phyloP scores from a whole-genome alignment of 208 protist species.

The Acanthamoeba lenticulata region DNA sequence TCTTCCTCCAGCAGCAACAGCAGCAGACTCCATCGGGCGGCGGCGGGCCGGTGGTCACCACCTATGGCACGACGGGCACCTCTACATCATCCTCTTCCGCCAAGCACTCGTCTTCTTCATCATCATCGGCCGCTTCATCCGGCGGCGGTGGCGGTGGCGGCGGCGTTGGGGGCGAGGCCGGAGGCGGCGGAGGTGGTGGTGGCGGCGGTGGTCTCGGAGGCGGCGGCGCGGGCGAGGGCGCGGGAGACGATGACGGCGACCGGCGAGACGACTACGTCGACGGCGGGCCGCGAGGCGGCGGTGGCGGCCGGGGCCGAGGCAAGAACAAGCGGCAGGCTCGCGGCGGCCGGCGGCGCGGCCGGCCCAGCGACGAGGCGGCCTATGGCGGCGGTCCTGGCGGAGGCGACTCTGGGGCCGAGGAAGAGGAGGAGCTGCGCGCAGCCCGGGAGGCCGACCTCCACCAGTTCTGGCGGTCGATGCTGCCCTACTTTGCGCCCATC shows the following conservation, averaged over 20 bases:
- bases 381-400: not conserved
- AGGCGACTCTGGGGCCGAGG: not conserved
- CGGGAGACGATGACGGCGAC: slow-evolving; percentile 9
- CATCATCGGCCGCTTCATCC: not conserved
- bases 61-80: not conserved
- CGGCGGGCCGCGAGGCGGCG: not conserved
- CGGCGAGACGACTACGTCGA: not conserved
- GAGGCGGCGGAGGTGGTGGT: not conserved
- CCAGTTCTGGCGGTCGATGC: slow-evolving; percentile 14
- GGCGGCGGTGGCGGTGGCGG: not conserved
- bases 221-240: not conserved
- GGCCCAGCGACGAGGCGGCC: not conserved
- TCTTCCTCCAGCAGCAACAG: no score
- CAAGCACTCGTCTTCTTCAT: not conserved
- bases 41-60: not conserved
- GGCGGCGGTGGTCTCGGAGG: not conserved
- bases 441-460: slow-evolving; percentile 14
- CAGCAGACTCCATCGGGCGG: not conserved
- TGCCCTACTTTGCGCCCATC: slow-evolving; percentile 54
- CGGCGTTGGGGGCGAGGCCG: not conserved
- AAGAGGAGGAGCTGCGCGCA: slow-evolving; percentile 1
- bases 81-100: not conserved
- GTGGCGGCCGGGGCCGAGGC: not conserved
- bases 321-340: not conserved
- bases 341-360: not conserved